Base-by-base conservation (phyloP, 2,329 filamentous ascomycete genomes). In the Domatiomyces globalis region DNA sequence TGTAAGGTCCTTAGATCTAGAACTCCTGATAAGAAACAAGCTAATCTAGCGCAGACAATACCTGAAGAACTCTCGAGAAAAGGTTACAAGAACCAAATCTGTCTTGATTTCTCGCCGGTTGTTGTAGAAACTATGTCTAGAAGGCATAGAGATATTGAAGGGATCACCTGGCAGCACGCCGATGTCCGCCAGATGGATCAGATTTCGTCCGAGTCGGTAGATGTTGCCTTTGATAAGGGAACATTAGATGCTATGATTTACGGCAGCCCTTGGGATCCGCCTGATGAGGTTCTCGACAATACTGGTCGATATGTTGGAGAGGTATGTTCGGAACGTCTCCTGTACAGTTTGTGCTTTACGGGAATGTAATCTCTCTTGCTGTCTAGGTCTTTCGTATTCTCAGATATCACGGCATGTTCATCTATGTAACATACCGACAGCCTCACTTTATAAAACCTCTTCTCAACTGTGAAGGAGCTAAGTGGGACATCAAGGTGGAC, bases 211-310 rank as follows among this genome's bases (percentile, higher is more conserved):
- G 58, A 53, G 1, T 71, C 69, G 0, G 60, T 81, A 42, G 73
- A 78, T 57, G 68, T 80, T 5, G 76, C 76, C 9, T 78, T 82
- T 56, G 75, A 79, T 56, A 79, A 79, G 60, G 69, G 70, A 2
- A 78, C 75, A 1, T 63, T 79, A 2, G 75, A 79, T 62, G 73
- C 72, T 45, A 76, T 79, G 71, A 73, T 79, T 29, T 67, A 75
- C 57, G 74, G 76, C 1, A 75, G 70, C 54, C 71, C 70, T 0
- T 78, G 74, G 74, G 71, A 65, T 53, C 76, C 75, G 1, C 74
- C 74, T 0, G 65, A 69, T 5, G 70, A 75, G 33, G 73, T 77
- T 0, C 57, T 65, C 36, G 63, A 71, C 0, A 77, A 76, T 57
- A 74, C 70, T 5, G 61, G 66, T 4, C 63, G 62, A 20, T 79